These are phyloP conservation scores for Fusarium ramigenum DNA, from an alignment of 2,329 filamentous ascomycete species.

Conservation along the genomic window DNA sequence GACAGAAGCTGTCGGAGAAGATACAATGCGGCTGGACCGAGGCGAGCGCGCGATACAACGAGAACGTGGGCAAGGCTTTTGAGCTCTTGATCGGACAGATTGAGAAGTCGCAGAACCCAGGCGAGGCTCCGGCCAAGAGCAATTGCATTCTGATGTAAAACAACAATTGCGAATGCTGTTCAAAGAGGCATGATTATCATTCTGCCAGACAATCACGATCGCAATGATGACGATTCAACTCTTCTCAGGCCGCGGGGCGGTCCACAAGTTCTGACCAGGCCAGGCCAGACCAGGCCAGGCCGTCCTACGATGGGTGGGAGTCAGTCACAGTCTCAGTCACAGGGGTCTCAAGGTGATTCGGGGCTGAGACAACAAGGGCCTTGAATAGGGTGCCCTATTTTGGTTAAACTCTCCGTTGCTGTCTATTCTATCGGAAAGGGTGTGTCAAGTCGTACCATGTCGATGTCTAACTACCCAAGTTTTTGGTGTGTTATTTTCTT, in stretches of 20 bases:
- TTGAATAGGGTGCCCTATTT: constrained; percentile 18
- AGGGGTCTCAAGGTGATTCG: constrained; percentile 23
- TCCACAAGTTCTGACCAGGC: constrained; percentile 15
- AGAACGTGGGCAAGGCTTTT: constrained; percentile 92
- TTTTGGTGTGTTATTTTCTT: constrained; percentile 10
- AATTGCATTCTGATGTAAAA: constrained; percentile 87
- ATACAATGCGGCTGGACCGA: constrained; percentile 95
- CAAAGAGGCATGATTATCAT: neutral
- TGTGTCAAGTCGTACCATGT: constrained; percentile 11
- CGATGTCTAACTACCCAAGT: neutral
- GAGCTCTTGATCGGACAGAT: constrained; percentile 95
- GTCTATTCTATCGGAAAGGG: constrained; percentile 4
- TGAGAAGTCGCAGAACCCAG: constrained; percentile 91
- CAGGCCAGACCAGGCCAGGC: neutral
- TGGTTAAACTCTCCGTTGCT: constrained; percentile 32
- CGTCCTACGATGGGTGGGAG: constrained; percentile 20
- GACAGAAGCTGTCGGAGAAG: constrained; percentile 83
- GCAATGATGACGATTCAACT: constrained; percentile 3
- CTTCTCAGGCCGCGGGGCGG: constrained; percentile 27
- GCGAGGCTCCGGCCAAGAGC: constrained; percentile 79
- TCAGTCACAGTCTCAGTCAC: constrained; percentile 5
- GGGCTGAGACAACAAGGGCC: constrained; percentile 25
- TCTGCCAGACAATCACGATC: constrained; percentile 17
- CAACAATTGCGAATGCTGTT: neutral
- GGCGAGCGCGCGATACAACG: constrained; percentile 91